phyloP scores from a whole-genome alignment of 1,284 basidiomycete genomes.

The Cutaneotrichosporon curvatum region DNA sequence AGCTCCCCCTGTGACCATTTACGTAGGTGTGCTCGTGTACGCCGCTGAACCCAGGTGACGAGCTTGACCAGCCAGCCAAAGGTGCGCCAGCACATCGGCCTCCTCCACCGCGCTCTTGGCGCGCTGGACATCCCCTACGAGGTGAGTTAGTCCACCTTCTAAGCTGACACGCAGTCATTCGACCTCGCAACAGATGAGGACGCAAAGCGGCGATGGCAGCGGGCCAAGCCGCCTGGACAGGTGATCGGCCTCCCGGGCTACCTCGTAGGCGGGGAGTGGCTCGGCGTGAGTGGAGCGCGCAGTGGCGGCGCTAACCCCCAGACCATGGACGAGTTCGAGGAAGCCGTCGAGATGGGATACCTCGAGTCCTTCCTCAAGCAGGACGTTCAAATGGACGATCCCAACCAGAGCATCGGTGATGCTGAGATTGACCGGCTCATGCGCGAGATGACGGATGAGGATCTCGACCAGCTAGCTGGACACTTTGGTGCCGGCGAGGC shows the following conservation, averaged over 20 bases:
- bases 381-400: slow-evolving; percentile 27
- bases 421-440: slow-evolving; percentile 41
- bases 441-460: slow-evolving; percentile 38
- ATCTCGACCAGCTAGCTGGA: slow-evolving; percentile 36
- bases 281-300: slow-evolving; percentile 33
- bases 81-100: slow-evolving; percentile 38
- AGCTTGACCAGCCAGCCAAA: slow-evolving; percentile 39
- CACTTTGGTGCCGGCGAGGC: slow-evolving; percentile 7
- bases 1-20: slow-evolving; percentile 32
- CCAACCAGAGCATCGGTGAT: slow-evolving; percentile 30
- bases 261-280: slow-evolving; percentile 42
- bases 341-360: slow-evolving; percentile 37
- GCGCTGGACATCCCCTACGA: slow-evolving; percentile 42
- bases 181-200: slow-evolving; percentile 42
- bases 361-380: slow-evolving; percentile 39
- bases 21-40: slow-evolving; percentile 16
- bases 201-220: slow-evolving; percentile 43
- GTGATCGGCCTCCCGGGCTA: slow-evolving; percentile 42
- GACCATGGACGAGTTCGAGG: slow-evolving; percentile 46
- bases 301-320: slow-evolving; percentile 6
- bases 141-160: slow-evolving; percentile 19
- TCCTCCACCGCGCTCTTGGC: slow-evolving; percentile 27
- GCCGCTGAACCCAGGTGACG: slow-evolving; percentile 27
- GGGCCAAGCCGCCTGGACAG: slow-evolving; percentile 36
- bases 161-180: slow-evolving; percentile 11